These are phyloP conservation scores for Cucurbitaria berberidis DNA, from an alignment of 2,329 filamentous ascomycete species.

Conservation along the genomic window DNA sequence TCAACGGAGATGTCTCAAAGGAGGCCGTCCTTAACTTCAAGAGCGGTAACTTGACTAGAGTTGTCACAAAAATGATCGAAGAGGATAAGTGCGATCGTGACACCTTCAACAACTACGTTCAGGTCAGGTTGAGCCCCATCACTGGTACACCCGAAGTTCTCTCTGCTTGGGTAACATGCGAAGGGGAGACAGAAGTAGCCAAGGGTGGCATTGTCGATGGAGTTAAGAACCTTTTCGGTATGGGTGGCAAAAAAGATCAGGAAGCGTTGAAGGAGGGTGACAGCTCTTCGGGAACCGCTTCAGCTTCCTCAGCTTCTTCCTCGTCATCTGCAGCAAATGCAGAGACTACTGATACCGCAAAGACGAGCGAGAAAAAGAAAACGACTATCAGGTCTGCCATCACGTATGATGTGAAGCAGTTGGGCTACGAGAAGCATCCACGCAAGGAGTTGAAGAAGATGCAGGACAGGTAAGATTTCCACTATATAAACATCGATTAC, in stretches of 20 bases:
- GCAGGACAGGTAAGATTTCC: conserved; percentile 59
- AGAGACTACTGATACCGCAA: conserved; percentile 58
- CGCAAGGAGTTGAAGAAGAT: conserved; percentile 65
- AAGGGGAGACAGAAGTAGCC: conserved; percentile 72
- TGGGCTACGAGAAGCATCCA: conserved; percentile 62
- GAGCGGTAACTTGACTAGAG: conserved; percentile 85
- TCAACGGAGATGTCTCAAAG: conserved; percentile 56
- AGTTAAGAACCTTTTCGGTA: conserved; percentile 94
- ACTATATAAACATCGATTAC: neutral
- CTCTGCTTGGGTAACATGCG: conserved; percentile 81
- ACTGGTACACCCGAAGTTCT: conserved; percentile 81
- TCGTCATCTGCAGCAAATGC: conserved; percentile 54
- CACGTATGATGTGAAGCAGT: conserved; percentile 51
- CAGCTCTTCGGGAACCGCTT: conserved; percentile 52
- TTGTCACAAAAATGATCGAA: conserved; percentile 77
- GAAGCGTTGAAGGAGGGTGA: conserved; percentile 65
- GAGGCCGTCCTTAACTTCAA: conserved; percentile 69
- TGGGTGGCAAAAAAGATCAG: conserved; percentile 90
- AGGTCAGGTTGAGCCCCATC: conserved; percentile 71
- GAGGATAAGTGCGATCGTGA: conserved; percentile 77
- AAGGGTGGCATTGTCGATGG: conserved; percentile 88
- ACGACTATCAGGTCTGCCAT: conserved; percentile 61
- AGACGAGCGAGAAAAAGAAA: conserved; percentile 55
- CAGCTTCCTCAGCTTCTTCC: conserved; percentile 51
- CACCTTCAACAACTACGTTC: conserved; percentile 81